Evolutionary conservation across 176 grass and related monocot genomes (phyloP), one percentile per base, ranked within the genome.

Genomic region (Aegilops speltoides): DNA sequence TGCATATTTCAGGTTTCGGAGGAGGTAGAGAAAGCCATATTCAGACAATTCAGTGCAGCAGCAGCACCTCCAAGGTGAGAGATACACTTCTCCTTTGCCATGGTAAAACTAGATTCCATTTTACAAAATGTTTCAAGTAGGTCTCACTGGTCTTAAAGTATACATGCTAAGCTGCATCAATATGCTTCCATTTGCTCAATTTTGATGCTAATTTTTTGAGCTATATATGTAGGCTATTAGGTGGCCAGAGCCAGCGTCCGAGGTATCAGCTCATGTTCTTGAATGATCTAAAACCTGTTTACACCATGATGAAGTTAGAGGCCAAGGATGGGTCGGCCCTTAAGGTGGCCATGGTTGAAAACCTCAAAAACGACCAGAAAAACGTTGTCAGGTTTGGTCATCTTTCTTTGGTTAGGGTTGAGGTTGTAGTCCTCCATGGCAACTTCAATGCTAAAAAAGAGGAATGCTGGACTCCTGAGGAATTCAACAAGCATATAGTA

Each of bases 401-500:
- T 85, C 82, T 93, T 86, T 88, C 91, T 66, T 88, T 77, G 41
- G 72, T 9, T 59, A 88, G 84, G 77, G 86, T 88, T 82, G 85
- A 93, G 25, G 89, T 86, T 32, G 85, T 93, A 60, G 88, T 60
- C 57, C 91, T 93, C 54, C 85, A 90, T 46, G 91, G 91, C 31
- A 73, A 91, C 31, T 93, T 93, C 54, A 90, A 88, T 68, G 40
- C 68, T 34, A 90, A 79, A 82, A 68, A 74, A 33, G 85, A 88
- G 59, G 88, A 93, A 60, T 85, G 38, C 64, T 93, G 91, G 91
- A 79, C 70, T 19, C 31, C 48, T 50, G 91, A 91, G 24, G 82
- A 93, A 23, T 91, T 93, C 12, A 25, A 62, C 25, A 87, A 85
- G 63, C 84, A 88, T 43, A 91, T 93, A 81, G 91, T 87, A 73